Conservation (phyloP, 805 yeast genomes). For the Pichia insulana region DNA sequence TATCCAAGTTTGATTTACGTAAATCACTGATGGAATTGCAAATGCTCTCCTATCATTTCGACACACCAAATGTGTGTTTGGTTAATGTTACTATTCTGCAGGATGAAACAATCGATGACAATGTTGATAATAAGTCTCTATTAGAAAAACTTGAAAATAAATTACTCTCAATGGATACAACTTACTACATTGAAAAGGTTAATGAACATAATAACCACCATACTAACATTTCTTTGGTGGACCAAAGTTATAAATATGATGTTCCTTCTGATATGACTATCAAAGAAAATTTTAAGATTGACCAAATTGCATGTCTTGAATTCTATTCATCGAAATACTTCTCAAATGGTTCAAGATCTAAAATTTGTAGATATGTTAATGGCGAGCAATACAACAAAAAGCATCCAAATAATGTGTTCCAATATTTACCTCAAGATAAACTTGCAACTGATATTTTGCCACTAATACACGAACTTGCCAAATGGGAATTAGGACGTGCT, state of each 20-base stretch:
- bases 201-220: neutral
- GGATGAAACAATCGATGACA: neutral
- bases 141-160: neutral
- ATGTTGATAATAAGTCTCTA: neutral
- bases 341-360: conserved; percentile 20
- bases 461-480: conserved; percentile 24
- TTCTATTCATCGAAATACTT: conserved; percentile 23
- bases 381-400: conserved; percentile 17
- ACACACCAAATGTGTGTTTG: conserved; percentile 13
- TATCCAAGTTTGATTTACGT: conserved; percentile 19
- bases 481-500: conserved; percentile 1
- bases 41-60: conserved; percentile 18
- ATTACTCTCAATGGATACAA: neutral
- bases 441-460: conserved; percentile 21
- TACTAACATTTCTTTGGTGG: neutral
- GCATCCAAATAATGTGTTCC: conserved; percentile 19
- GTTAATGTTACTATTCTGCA: conserved; percentile 3
- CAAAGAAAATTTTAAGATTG: neutral
- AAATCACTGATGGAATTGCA: conserved; percentile 25
- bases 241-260: neutral
- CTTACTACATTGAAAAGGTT: neutral
- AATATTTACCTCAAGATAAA: conserved; percentile 9
- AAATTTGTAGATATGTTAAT: conserved; percentile 12
- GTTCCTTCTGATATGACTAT: neutral
- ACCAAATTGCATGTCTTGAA: conserved; percentile 11